A percentile compares a stretch with the other conserved stretches of the same genome.
Conservation (phyloP, 2,329 filamentous ascomycete genomes). For the Pyrenochaeta sp. region DNA sequence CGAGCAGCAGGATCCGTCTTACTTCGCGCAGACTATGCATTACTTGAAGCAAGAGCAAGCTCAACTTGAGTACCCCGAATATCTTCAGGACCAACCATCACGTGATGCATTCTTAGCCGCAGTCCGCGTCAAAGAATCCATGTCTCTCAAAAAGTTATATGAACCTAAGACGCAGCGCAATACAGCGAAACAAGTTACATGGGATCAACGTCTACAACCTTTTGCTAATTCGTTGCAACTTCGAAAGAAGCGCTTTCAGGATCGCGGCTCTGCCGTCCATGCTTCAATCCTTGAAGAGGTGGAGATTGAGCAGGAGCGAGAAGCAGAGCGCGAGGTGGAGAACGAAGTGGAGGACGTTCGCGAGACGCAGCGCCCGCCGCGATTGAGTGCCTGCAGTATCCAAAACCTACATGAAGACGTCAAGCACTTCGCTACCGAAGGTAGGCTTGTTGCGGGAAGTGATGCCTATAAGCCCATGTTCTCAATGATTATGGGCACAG, state of each 20-base stretch:
- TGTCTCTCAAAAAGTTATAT: slow-evolving; percentile 68
- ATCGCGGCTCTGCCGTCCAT: slow-evolving; percentile 55
- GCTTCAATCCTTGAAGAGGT: slow-evolving; percentile 67
- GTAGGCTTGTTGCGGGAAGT: slow-evolving; percentile 51
- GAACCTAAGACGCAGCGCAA: slow-evolving; percentile 40
- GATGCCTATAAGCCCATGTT: slow-evolving; percentile 55
- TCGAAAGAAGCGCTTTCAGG: slow-evolving; percentile 51
- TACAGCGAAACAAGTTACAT: slow-evolving; percentile 22
- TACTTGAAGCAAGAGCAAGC: slow-evolving; percentile 67
- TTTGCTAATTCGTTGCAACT: slow-evolving; percentile 49
- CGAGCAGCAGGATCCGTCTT: slow-evolving; percentile 67
- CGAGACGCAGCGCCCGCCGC: slow-evolving; percentile 59
- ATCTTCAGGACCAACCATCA: slow-evolving; percentile 43
- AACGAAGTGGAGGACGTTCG: slow-evolving; percentile 66
- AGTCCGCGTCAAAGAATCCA: slow-evolving; percentile 63
- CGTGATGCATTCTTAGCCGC: slow-evolving; percentile 54
- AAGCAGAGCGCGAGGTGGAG: slow-evolving; percentile 64
- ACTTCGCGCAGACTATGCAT: slow-evolving; percentile 67
- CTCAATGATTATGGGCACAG: slow-evolving; percentile 51
- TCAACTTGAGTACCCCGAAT: slow-evolving; percentile 52
- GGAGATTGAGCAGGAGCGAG: slow-evolving; percentile 59
- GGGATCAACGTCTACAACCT: slow-evolving; percentile 30
- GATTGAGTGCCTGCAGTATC: slow-evolving; percentile 54
- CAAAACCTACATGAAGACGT: slow-evolving; percentile 60
- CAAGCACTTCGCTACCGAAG: slow-evolving; percentile 56